phyloP scores from a whole-genome alignment of 2,329 filamentous ascomycete species.

The Ascosphaera acerosa region DNA sequence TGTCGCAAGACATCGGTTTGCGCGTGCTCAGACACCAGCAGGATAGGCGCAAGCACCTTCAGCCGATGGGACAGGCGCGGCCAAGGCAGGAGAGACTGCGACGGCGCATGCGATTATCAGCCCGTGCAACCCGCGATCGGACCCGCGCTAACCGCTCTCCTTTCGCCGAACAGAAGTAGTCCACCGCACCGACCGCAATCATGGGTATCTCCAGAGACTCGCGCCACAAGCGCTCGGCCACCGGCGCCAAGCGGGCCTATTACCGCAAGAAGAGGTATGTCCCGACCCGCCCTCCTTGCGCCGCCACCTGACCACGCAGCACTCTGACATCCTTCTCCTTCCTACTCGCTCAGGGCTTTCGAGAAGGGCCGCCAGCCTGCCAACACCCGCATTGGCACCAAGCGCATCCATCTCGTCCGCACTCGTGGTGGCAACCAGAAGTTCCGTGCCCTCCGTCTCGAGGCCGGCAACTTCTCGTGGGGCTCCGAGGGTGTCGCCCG shows the following conservation, averaged over 20 bases:
- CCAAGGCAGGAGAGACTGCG: too few species aligned
- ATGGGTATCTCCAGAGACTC: constrained; percentile 99
- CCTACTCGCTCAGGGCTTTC: constrained; percentile 72
- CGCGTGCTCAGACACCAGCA: too few species aligned
- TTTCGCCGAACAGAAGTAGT: constrained; percentile 10
- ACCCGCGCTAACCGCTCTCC: too few species aligned
- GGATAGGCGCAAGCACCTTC: too few species aligned
- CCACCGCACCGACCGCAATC: constrained; percentile 43
- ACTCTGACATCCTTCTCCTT: too few species aligned
- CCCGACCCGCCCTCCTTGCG: too few species aligned
- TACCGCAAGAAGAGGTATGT: constrained; percentile 42
- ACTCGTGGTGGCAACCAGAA: constrained; percentile 98
- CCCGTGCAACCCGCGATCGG: too few species aligned
- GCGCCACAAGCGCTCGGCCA: constrained; percentile 98
- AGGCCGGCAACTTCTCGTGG: constrained; percentile 98
- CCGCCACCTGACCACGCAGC: too few species aligned
- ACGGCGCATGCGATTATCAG: too few species aligned
- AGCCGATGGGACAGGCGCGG: too few species aligned
- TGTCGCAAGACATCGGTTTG: too few species aligned
- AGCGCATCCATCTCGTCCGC: constrained; percentile 91
- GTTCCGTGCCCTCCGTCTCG: constrained; percentile 96
- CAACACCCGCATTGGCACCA: constrained; percentile 96
- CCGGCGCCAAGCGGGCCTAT: constrained; percentile 90
- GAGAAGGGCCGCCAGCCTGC: constrained; percentile 98
- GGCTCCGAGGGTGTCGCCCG: constrained; percentile 91